Evolutionary conservation across 1,139 yeast genomes (phyloP), one percentile per base, ranked within the genome.

Genomic region (Pichia sp.): DNA sequence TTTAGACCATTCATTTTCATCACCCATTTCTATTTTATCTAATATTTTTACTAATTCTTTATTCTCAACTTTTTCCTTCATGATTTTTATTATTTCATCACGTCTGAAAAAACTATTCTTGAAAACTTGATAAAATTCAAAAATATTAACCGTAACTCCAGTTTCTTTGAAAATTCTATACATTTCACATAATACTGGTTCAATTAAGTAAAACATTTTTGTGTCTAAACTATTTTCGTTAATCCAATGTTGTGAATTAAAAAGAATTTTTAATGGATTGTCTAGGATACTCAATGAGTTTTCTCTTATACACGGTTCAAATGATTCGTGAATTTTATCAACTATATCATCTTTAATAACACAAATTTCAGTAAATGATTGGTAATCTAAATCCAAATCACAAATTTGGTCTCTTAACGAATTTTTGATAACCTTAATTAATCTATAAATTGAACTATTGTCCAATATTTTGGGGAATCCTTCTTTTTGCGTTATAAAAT

Each of bases 131-230:
- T 77, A 90, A 62, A 86, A 87, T 62, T 90, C 97, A 67, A 77
- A 86, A 48, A 88, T 77, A 63, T 89, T 90, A 57, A 89, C 76
- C 29, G 76, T 72, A 3, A 83, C 74, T 30, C 89, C 87, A 0
- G 96, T 93, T 62, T 90, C 97, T 56, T 93, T 79, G 66, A 85
- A 85, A 25, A 89, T 74, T 46, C 80, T 77, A 68, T 81, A 90
- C 51, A 89, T 66, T 45, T 77, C 79, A 39, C 81, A 73, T 14
- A 84, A 65, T 2, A 77, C 73, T 45, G 84, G 95, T 54, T 73
- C 79, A 53, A 74, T 53, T 9, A 60, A 36, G 45, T 60, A 57
- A 49, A 56, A 62, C 27, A 65, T 46, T 46, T 58, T 53, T 13
- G 56, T 30, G 30, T 62, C 62, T 3, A 47, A 27, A 27, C 36